Base-by-base conservation (phyloP, 2,329 filamentous ascomycete genomes). In the Volutella citrinella region DNA sequence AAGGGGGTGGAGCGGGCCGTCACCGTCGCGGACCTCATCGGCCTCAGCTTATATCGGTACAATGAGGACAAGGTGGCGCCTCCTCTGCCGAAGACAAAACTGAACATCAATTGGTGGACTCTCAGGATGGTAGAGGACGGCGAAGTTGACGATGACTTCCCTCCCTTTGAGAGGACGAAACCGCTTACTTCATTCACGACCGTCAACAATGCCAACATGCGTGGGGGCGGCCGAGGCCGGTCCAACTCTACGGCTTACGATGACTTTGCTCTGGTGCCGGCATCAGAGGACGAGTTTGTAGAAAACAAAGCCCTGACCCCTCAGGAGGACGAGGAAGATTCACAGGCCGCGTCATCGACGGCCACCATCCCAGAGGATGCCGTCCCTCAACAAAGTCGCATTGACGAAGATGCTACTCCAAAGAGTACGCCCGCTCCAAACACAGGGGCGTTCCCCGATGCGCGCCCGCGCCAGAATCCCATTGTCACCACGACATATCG, bases 101-200 rank as follows among this genome's bases (percentile, higher is more conserved):
- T 80, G 32, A 87, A 87, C 48, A 82, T 90, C 48, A 91, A 91
- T 53, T 80, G 80, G 68, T 93, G 85, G 84, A 87, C 81, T 16
- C 64, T 94, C 36, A 76, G 86, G 24, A 89, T 94, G 80, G 85
- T 90, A 3, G 81, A 93, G 42, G 80, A 93, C 54, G 85, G 87
- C 36, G 87, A 93, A 53, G 81, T 91, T 2, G 87, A 94, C 48
- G 84, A 88, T 45, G 87, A 93, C 53, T 93, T 93, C 45, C 85
- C 86, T 19, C 81, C 87, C 0, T 69, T 93, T 24, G 82, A 85
- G 38, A 74, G 87, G 21, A 87, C 78, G 15, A 84, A 84, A 50
- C 75, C 81, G 3, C 70, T 93, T n/a, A 78, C 76, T 6, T 80
- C 87, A 14, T 93, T 91, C 50, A 87, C 86, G 22, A 88, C 85